Evolutionary conservation across 257 asterid species (phyloP).

Genomic region (Nicotiana paniculata): DNA sequence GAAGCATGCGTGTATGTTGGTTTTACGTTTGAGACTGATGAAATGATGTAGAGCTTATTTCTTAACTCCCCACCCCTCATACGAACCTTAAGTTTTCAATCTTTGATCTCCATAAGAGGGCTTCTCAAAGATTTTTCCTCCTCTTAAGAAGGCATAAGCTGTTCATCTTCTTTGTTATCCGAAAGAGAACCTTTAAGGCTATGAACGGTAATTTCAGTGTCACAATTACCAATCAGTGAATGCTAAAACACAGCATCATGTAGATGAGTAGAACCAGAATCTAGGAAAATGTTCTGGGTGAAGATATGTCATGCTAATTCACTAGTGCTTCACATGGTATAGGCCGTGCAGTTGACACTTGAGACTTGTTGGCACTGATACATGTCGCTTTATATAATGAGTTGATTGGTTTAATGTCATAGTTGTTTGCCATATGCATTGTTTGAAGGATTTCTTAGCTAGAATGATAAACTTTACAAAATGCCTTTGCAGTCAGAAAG

Average conservation of each 20-base stretch:
- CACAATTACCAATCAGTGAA: neutral
- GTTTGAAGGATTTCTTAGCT: neutral
- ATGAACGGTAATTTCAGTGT: neutral
- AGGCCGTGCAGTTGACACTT: neutral
- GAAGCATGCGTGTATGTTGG: neutral
- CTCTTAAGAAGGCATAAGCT: neutral
- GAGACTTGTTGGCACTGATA: neutral
- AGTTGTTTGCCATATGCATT: neutral
- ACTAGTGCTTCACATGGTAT: neutral
- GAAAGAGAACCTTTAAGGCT: neutral
- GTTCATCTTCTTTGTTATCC: neutral
- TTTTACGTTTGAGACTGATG: neutral
- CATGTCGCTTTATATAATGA: neutral
- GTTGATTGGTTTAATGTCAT: neutral
- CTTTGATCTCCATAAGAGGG: neutral
- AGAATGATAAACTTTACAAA: neutral
- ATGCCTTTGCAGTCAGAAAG: constrained; percentile 54
- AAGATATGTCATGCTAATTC: neutral
- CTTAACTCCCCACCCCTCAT: neutral
- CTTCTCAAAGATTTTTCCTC: neutral
- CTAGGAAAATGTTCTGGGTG: neutral
- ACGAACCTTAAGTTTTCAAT: neutral
- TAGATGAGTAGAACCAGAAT: neutral
- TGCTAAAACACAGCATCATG: neutral
- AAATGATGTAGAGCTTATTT: neutral